Evolutionary conservation across 345 rosid species (phyloP), one percentile per base, ranked within the genome.

Genomic region (Citrus maxima): DNA sequence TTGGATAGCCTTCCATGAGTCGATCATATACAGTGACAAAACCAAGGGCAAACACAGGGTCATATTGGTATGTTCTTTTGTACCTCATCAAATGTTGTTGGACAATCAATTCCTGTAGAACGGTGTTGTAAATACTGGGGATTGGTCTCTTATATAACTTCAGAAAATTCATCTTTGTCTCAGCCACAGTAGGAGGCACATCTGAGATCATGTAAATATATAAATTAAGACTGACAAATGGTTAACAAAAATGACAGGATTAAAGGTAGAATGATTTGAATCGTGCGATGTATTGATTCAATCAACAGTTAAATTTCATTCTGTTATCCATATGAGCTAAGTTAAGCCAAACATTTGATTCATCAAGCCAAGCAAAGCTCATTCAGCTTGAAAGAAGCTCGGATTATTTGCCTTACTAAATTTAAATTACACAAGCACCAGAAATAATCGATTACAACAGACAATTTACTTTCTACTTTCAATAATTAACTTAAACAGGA

Each of bases 1-100:
- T 89, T 14, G 97, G 97, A 78, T 94, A 96, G 24, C 99, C 99
- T 80, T 96, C 98, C 98, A 96, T 96, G 87, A 96, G 98, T 81
- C 92, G 95, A 87, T 96, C 97, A 73, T 87, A 96, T 5, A 96
- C 94, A 38, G 99, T 96, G 67, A 96, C 99, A 64, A 94, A 92
- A 70, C 99, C 99, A 62, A 96, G 99, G 38, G 98, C 98, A 70
- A 96, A 96, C 46, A 96, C 91, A 1, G 97, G 89, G 54, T 96
- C 99, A 68, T 96, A 96, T 10, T 84, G 88, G 72, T 89, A 93
- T 28, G 89, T 89, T 87, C 70, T 91, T 91, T 96, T 96, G 84
- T 94, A 96, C 80, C 89, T 91, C 90, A 88, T 85, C 93, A 96
- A 85, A 86, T 96, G 99, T 71, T 96, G 99, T 88, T 93, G 99